A percentile compares a stretch with the other conserved stretches of the same genome.
These are phyloP conservation scores for Simplicillium sp. DNA, from an alignment of 2,329 filamentous ascomycete species.

Conservation along the genomic window DNA sequence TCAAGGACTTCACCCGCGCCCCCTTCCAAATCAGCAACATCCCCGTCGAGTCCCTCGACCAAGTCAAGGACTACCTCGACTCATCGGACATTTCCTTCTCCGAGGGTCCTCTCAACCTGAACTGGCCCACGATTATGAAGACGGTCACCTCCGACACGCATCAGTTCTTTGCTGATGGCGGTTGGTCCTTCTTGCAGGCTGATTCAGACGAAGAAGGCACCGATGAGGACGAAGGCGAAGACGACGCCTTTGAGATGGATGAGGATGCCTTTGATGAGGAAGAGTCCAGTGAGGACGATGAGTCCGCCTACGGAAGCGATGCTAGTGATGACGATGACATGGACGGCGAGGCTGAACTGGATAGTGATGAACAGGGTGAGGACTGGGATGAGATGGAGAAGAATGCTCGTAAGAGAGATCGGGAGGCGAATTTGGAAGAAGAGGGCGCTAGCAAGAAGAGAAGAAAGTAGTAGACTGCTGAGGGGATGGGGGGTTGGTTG, in stretches of 20 bases:
- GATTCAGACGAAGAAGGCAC: constrained; percentile 80
- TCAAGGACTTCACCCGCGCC: constrained; percentile 89
- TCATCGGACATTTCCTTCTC: constrained; percentile 89
- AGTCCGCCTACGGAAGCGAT: constrained; percentile 89
- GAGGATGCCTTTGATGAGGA: constrained; percentile 75
- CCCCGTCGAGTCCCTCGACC: constrained; percentile 86
- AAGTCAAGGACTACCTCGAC: constrained; percentile 96
- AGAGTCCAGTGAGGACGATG: constrained; percentile 69
- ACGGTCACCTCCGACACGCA: constrained; percentile 91
- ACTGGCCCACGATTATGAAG: constrained; percentile 99
- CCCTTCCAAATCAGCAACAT: constrained; percentile 97
- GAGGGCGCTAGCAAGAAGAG: constrained; percentile 54
- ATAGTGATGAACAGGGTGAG: constrained; percentile 67
- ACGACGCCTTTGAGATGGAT: constrained; percentile 84
- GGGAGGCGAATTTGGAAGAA: constrained; percentile 56
- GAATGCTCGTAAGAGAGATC: constrained; percentile 80
- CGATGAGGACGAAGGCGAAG: constrained; percentile 74
- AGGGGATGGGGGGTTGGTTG: not conserved
- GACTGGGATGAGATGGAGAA: constrained; percentile 93
- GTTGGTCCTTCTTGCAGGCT: constrained; percentile 84
- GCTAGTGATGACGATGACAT: constrained; percentile 75
- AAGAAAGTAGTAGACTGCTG: constrained; percentile 19
- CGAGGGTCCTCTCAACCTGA: constrained; percentile 92
- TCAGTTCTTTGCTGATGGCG: constrained; percentile 88
- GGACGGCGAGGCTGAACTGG: constrained; percentile 46